Evolutionary conservation across 208 protist species (phyloP).

Genomic region (Crithidia acanthocephali): DNA sequence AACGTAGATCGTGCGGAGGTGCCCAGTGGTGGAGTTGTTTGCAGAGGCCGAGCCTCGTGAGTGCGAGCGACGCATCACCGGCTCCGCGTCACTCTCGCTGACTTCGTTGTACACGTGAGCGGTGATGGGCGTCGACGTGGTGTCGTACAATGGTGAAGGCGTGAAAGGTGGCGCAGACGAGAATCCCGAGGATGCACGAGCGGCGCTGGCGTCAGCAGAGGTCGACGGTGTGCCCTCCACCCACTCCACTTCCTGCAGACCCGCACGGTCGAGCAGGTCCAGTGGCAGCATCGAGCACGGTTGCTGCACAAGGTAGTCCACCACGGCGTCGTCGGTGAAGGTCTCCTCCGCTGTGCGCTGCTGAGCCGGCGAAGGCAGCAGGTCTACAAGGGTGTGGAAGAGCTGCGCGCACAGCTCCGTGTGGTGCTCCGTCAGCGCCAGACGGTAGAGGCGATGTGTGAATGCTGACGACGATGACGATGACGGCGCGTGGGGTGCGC

Average conservation of each 20-base stretch:
- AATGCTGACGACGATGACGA: background rate
- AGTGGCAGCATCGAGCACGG: slow-evolving; percentile 15
- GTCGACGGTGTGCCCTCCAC: background rate
- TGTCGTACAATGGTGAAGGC: too few relatives aligned
- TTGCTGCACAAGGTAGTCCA: background rate
- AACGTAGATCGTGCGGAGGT: slow-evolving; percentile 19
- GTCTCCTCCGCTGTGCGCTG: slow-evolving; percentile 4
- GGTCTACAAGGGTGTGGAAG: background rate
- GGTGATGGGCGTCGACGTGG: too few relatives aligned
- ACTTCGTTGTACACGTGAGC: too few relatives aligned
- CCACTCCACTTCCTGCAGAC: slow-evolving; percentile 10
- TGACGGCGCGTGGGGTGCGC: background rate
- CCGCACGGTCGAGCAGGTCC: slow-evolving; percentile 2
- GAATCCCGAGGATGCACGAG: background rate
- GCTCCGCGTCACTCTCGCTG: too few relatives aligned
- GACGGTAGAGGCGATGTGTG: slow-evolving; percentile 24
- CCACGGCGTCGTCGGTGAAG: slow-evolving; percentile 12
- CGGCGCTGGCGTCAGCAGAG: background rate
- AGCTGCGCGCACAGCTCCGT: background rate
- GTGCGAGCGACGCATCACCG: too few relatives aligned
- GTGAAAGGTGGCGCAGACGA: too few relatives aligned
- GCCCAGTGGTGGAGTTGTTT: background rate
- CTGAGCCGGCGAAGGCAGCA: background rate
- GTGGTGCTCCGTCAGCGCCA: background rate
- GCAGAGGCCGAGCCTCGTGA: too few relatives aligned